Conservation (phyloP, 805 yeast genomes). For the Ogataea siamensis region DNA sequence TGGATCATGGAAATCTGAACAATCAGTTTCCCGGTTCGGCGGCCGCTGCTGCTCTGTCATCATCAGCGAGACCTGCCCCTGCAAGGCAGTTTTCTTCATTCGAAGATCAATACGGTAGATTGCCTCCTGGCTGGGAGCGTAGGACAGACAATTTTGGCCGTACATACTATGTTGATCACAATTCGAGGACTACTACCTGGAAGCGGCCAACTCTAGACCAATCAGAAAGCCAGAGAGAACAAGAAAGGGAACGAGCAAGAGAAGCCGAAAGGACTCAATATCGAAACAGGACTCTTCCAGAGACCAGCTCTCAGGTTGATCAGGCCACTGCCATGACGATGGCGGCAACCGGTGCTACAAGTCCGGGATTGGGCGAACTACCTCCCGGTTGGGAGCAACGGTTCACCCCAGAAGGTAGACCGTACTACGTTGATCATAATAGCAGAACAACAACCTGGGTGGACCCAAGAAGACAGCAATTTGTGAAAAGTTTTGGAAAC, state of each 20-base stretch:
- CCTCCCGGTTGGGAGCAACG: constrained; percentile 99
- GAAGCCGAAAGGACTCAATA: constrained; percentile 91
- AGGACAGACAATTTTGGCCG: constrained; percentile 97
- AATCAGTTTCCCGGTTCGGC: constrained; percentile 29
- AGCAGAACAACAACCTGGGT: constrained; percentile 99
- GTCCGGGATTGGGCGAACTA: constrained; percentile 93
- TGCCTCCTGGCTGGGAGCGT: constrained; percentile 99
- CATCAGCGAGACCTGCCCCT: constrained; percentile 28
- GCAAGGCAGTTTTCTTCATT: constrained; percentile 79
- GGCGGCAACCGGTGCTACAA: constrained; percentile 83
- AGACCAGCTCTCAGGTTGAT: constrained; percentile 53
- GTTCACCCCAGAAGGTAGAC: constrained; percentile 96
- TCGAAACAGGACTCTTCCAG: constrained; percentile 87
- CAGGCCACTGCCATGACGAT: constrained; percentile 44
- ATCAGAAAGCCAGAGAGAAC: constrained; percentile 64
- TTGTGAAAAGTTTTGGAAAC: constrained; percentile 91
- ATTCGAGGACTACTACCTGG: constrained; percentile 99
- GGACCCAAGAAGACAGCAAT: constrained; percentile 98
- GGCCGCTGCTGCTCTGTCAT: constrained; percentile 27
- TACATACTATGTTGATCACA: constrained; percentile 97
- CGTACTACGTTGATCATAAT: constrained; percentile 97
- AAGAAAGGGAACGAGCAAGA: constrained; percentile 62
- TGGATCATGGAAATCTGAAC: constrained; percentile 14
- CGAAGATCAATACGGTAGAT: constrained; percentile 94
- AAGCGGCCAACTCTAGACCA: constrained; percentile 87